These are phyloP conservation scores for Ceratonia siliqua DNA, from an alignment of 306 rosid species.

Conservation along the genomic window DNA sequence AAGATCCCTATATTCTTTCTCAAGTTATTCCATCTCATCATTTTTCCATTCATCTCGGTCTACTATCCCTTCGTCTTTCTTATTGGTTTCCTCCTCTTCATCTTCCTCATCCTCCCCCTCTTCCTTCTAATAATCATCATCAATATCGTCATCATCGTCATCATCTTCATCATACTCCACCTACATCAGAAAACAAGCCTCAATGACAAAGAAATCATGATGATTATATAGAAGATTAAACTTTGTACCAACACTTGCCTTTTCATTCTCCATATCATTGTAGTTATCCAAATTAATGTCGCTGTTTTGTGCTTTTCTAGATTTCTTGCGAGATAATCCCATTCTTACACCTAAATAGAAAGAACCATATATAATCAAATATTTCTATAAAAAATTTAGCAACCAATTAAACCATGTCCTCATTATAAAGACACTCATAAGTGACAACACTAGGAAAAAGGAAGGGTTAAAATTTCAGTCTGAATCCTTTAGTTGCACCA, in stretches of 20 bases:
- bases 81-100: conserved; percentile 40
- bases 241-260: conserved; percentile 32
- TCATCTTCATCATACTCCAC: conserved; percentile 37
- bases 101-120: conserved; percentile 30
- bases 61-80: conserved; percentile 37
- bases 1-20: conserved; percentile 70
- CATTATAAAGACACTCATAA: background rate
- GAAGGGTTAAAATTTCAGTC: background rate
- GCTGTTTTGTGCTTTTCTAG: conserved; percentile 25
- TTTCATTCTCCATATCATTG: conserved; percentile 36
- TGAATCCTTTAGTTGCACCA: background rate
- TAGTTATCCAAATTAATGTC: conserved; percentile 43
- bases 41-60: conserved; percentile 36
- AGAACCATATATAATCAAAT: background rate
- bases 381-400: background rate
- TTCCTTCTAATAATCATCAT: no score
- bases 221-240: background rate
- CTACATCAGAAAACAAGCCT: conserved; percentile 39
- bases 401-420: background rate
- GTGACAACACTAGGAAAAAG: background rate
- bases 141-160: conserved; percentile 32
- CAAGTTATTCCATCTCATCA: conserved; percentile 82
- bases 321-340: conserved; percentile 50
- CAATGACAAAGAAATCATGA: conserved; percentile 23
- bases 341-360: conserved; percentile 30